Percentiles rank a stretch among this genome's conserved stretches.
These are phyloP conservation scores for Calonectria multiphialidica DNA, from an alignment of 2,329 filamentous ascomycete genomes.

Conservation along the genomic window DNA sequence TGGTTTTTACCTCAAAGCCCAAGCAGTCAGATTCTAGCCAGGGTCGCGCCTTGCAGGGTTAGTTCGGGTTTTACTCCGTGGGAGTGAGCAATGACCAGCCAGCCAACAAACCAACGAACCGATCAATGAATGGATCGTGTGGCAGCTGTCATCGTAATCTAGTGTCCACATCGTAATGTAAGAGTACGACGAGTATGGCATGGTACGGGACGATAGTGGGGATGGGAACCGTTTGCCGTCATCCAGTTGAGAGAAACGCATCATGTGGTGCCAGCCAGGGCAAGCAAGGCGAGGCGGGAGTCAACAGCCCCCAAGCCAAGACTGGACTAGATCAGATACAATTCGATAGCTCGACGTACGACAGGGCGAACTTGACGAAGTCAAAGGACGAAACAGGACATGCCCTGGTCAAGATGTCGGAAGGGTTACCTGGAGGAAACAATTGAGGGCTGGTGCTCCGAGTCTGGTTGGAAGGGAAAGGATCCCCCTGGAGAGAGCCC, in stretches of 20 bases:
- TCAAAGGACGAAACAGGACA: slow-evolving; percentile 15
- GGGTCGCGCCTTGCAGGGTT: slow-evolving; percentile 16
- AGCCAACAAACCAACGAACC: slow-evolving; percentile 11
- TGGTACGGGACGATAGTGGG: slow-evolving; percentile 1
- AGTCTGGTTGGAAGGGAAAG: slow-evolving; percentile 15
- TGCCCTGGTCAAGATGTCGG: slow-evolving; percentile 12
- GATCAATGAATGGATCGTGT: slow-evolving; percentile 25
- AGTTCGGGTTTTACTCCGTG: neutral
- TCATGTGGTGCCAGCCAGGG: slow-evolving; percentile 26
- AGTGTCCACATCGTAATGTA: slow-evolving; percentile 15
- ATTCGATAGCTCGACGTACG: slow-evolving; percentile 20
- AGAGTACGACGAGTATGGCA: slow-evolving; percentile 8
- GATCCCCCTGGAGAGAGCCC: slow-evolving; percentile 11
- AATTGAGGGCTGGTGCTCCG: slow-evolving; percentile 18
- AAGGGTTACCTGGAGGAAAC: slow-evolving; percentile 12
- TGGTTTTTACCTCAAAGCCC: slow-evolving; percentile 3
- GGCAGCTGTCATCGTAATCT: slow-evolving; percentile 23
- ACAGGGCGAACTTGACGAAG: slow-evolving; percentile 11
- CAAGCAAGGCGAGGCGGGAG: slow-evolving; percentile 1
- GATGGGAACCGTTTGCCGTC: neutral
- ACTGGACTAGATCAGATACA: slow-evolving; percentile 22
- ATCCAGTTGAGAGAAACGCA: slow-evolving; percentile 19
- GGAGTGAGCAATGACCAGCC: neutral
- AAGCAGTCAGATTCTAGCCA: neutral
- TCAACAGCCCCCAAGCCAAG: slow-evolving; percentile 11